Evolutionary conservation across 2,329 filamentous ascomycete genomes (phyloP).

Genomic region (Malbranchea zuffiana): DNA sequence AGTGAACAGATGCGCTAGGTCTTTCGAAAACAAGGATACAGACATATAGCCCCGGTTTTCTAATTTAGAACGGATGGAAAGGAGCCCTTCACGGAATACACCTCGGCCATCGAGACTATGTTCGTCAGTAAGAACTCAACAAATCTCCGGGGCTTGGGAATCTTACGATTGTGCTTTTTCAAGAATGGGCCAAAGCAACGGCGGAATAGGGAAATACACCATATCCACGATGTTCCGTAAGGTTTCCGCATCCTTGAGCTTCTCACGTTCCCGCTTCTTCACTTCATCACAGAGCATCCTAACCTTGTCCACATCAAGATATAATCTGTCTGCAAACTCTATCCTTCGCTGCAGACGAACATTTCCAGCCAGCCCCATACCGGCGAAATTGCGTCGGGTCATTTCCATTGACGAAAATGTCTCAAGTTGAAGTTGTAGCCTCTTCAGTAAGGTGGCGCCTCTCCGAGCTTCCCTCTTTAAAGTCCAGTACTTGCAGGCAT

Average conservation of each 20-base stretch:
- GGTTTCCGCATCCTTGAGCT: constrained; percentile 64
- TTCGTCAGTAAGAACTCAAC: constrained; percentile 14
- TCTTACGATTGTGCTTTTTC: constrained; percentile 73
- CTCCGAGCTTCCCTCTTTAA: constrained; percentile 86
- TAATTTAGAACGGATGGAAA: constrained; percentile 43
- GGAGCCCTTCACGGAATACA: constrained; percentile 45
- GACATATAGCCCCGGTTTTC: constrained; percentile 49
- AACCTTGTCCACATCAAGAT: constrained; percentile 62
- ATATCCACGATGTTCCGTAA: constrained; percentile 72
- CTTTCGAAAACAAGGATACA: constrained; percentile 49
- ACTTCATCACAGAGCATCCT: constrained; percentile 58
- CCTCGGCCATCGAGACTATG: constrained; percentile 41
- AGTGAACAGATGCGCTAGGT: constrained; percentile 47
- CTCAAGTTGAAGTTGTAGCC: constrained; percentile 88
- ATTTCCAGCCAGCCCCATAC: constrained; percentile 78
- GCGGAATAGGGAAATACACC: constrained; percentile 81
- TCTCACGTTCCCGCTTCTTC: constrained; percentile 64
- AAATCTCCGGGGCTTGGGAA: background rate
- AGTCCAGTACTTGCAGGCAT: constrained; percentile 96
- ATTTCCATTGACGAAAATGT: constrained; percentile 97
- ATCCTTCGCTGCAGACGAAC: constrained; percentile 69
- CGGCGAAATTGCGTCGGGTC: constrained; percentile 86
- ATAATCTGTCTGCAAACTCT: constrained; percentile 63
- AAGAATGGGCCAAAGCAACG: constrained; percentile 64
- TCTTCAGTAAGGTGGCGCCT: constrained; percentile 82